Evolutionary conservation across 2,329 filamentous ascomycete species (phyloP), one percentile per base, ranked within the genome.

Genomic region (Phialophora verrucosa): DNA sequence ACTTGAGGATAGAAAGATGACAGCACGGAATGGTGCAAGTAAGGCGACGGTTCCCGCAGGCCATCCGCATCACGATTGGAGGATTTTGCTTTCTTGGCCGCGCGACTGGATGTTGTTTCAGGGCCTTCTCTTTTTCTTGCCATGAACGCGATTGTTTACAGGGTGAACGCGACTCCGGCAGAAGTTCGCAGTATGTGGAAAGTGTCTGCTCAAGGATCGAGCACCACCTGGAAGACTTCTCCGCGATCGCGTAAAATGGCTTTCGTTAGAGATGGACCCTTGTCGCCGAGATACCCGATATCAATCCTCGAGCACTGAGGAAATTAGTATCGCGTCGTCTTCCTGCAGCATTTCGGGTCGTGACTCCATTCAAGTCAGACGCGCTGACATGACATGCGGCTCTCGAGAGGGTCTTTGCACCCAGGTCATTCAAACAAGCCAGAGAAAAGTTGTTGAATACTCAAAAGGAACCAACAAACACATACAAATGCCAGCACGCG

Each of bases 71-170:
- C 51, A 20, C 49, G 55, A 63, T 68, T 59, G 47, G 66, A 20
- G 27, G 59, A 17, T 61, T 56, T 60, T 11, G 38, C 58, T 47
- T 35, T 53, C 65, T 69, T 69, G 20, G 56, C 17, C 23, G 62
- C 65, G 47, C 63, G 59, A 59, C 47, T 54, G 38, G 62, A 54
- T 29, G 56, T n/a, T 32, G 38, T 35, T 6, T 44, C 29, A 23
- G 31, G 38, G 27, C 67, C 55, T 66, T 70, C 72, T 61, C 73
- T 64, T 60, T 74, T 74, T 49, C 62, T 70, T 11, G 68, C 64
- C 70, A 73, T 72, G 60, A 47, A 25, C 59, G 55, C 59, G 27
- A n/a, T 55, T 60, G 42, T 38, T 60, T 51, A 61, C 49, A 5
- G 20, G 47, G 51, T 7, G n/a, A 31, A 50, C 57, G 57, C 57